Base-by-base conservation (phyloP, 108 stramenopile genomes). In the Nannochloropsis oceanica region DNA sequence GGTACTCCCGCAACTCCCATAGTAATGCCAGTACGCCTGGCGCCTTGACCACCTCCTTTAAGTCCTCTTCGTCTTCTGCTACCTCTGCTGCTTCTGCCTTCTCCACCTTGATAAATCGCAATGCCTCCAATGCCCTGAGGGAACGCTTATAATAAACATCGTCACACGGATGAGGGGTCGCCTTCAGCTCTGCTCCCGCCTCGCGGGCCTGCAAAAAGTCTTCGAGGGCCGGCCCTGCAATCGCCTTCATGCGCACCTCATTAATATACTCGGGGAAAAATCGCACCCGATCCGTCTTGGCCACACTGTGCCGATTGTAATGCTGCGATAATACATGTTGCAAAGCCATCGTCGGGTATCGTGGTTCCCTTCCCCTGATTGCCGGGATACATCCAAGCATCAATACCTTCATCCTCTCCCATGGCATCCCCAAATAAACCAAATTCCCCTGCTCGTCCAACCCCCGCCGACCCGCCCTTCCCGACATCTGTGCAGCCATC, bases 391-490 rank as follows among this genome's bases (percentile, higher is more conserved):
- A 94, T 43, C 97, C 98, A 80, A 98, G 93, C 97, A 99, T 98
- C n/a, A 99, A 92, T 84, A 95, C 96, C 88, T 97, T 95, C 88
- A 99, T 96, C 89, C 95, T 94, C 22, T 93, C 90, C 95, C 96
- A 96, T 26, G 96, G 92, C 95, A 98, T 96, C 85, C 96, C 96
- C 82, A 96, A 92, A 92, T 98, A 99, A 82, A 99, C 90, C 26
- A 99, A 92, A 89, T 98, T 97, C 79, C 98, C 98, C 92, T 99
- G 97, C n/a, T 95, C 96, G 90, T 99, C 98, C 93, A 99, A 95
- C 84, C 98, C 98, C 87, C 98, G 94, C 43, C 98, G 96, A 43
- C 98, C 98, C 82, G 98, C 97, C 80, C 98, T 95, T 82, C 98
- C 98, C 85, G 96, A 95, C 98, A 99, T 99, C 93, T 99, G 98